Evolutionary conservation across 163 green algal genomes (phyloP).

Genomic region (Scenedesmus sp.): DNA sequence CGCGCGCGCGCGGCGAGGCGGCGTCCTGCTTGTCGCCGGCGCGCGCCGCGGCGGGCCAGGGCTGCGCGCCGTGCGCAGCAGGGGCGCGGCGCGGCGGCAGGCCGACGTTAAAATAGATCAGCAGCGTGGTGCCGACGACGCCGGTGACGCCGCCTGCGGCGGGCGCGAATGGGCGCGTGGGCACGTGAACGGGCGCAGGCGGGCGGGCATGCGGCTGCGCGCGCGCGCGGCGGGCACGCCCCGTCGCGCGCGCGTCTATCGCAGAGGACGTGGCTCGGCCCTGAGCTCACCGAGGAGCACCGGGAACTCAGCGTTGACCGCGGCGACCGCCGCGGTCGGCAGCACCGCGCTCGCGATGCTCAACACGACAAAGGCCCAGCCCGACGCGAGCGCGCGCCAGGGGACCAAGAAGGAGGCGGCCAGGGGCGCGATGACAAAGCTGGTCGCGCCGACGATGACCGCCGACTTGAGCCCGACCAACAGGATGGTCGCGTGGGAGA

Average conservation of each 20-base stretch:
- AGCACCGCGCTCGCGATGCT: conserved; percentile 18
- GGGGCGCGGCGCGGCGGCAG: background rate
- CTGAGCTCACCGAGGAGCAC: conserved; percentile 17
- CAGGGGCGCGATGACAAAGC: conserved; percentile 31
- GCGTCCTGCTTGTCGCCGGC: too few species aligned
- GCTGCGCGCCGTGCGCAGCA: too few species aligned
- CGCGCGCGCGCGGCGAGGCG: too few species aligned
- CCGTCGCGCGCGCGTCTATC: too few species aligned
- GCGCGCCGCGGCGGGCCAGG: too few species aligned
- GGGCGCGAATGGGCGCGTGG: too few species aligned
- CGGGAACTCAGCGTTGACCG: conserved; percentile 41
- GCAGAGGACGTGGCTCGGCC: too few species aligned
- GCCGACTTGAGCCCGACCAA: conserved; percentile 14
- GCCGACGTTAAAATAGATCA: background rate
- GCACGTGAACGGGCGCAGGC: too few species aligned
- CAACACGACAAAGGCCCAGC: conserved; percentile 40
- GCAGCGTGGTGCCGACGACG: background rate
- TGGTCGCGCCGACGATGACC: conserved; percentile 16
- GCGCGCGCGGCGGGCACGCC: too few species aligned
- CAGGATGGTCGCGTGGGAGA: conserved; percentile 1
- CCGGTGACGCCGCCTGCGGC: background rate
- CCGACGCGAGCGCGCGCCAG: background rate
- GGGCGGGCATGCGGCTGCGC: too few species aligned
- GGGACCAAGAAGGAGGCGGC: conserved; percentile 36
- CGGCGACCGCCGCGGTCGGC: conserved; percentile 26